Evolutionary conservation across 2,329 filamentous ascomycete species (phyloP), one percentile per base, ranked within the genome.

Genomic region (Penicillium sp.): DNA sequence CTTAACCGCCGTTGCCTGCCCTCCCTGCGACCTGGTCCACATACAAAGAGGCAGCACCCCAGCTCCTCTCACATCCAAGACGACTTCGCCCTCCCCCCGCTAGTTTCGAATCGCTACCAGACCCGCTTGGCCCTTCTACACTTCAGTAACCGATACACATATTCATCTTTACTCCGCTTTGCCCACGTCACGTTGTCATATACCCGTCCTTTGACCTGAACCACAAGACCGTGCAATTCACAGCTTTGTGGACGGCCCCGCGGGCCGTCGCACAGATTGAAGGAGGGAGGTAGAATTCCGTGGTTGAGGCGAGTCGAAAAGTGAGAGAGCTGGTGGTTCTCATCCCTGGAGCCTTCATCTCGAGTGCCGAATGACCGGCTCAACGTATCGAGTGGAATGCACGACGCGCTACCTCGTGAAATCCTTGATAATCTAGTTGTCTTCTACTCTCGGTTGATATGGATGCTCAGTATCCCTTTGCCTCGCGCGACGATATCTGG

Each of bases 391-490:
- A 37, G 33, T 37, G 33, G 33, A 37, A 37, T 37, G 33, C 33
- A 37, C 15, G 33, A 20, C 33, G 23, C 33, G 15, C 8, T 37
- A 37, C 18, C 9, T 37, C 9, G 15, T 37, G 15, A 9, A 37
- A 35, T 23, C 33, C 18, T 9, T 37, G 33, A 37, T 37, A 12
- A 37, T 10, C 8, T 23, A 9, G 33, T 37, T 23, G 3, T 20
- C 7, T 35, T 20, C 12, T 18, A 37, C 32, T 9, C 10, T 12
- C 33, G 7, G 33, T 18, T 38, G 50, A 53, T 56, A 84, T 84
- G 82, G 81, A 84, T 76, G 78, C 81, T 58, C 80, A 83, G 72
- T 82, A 77, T 67, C 75, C 78, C 52, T 82, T 84, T 70, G 81
- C 80, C 57, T 82, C 82, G 57, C 79, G 77, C 67, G 80, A 81